These are phyloP conservation scores for Artomyces pyxidatus DNA, from an alignment of 768 basidiomycete genomes.

Conservation along the genomic window DNA sequence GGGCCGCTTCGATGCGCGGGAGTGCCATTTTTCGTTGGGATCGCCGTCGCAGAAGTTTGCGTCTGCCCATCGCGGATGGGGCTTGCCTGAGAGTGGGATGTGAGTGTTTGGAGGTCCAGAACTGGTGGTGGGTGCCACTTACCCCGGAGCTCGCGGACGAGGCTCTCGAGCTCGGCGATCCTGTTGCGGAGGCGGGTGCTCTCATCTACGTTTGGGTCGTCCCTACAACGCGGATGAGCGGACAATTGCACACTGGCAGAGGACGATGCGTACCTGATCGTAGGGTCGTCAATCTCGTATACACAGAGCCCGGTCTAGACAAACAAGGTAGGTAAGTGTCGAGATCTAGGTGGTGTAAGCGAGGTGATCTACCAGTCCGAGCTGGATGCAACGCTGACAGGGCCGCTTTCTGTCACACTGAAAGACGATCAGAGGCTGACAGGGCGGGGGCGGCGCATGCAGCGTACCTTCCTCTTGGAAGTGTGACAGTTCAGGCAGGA, in stretches of 20 bases:
- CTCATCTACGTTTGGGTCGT: constrained; percentile 85
- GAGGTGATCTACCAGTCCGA: constrained; percentile 55
- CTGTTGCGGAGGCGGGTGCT: constrained; percentile 76
- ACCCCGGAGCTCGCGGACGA: constrained; percentile 85
- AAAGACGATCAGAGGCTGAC: constrained; percentile 5
- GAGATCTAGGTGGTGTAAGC: constrained; percentile 7
- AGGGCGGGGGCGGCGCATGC: constrained; percentile 3
- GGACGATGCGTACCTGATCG: constrained; percentile 47
- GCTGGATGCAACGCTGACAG: constrained; percentile 84
- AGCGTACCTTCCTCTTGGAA: constrained; percentile 77
- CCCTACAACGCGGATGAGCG: constrained; percentile 35
- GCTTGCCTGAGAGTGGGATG: constrained; percentile 50
- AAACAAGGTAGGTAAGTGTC: neutral
- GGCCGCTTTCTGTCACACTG: constrained; percentile 91
- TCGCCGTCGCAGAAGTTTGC: constrained; percentile 72
- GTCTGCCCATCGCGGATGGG: constrained; percentile 83
- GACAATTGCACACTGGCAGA: neutral
- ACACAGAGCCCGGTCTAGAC: constrained; percentile 85
- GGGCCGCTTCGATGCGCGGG: constrained; percentile 64
- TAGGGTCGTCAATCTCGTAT: constrained; percentile 89
- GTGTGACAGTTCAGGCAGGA: constrained; percentile 87
- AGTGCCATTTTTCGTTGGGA: constrained; percentile 81
- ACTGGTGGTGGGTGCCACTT: constrained; percentile 12
- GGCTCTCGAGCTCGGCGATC: constrained; percentile 88
- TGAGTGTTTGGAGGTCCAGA: constrained; percentile 2